A percentile compares a stretch with the other conserved stretches of the same genome.
These are phyloP conservation scores for Cercospora sp. DNA, from an alignment of 2,329 filamentous ascomycete genomes.

Conservation along the genomic window DNA sequence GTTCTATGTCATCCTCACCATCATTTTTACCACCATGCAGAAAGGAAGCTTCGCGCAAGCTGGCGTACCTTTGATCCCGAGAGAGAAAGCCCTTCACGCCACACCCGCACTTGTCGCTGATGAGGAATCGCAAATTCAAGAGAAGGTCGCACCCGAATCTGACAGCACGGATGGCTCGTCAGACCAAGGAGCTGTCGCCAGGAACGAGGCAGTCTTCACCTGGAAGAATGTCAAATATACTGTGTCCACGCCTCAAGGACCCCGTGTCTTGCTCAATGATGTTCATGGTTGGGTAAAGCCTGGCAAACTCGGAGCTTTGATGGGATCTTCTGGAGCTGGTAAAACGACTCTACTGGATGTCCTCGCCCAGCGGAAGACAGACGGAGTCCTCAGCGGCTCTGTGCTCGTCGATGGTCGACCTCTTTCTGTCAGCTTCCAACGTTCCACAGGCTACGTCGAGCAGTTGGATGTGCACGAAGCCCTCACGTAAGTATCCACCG, in stretches of 20 bases:
- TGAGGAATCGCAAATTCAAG: conserved; percentile 19
- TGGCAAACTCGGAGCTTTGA: conserved; percentile 73
- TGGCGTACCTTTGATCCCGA: conserved; percentile 57
- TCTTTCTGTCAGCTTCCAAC: conserved; percentile 48
- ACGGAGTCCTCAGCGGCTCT: conserved; percentile 47
- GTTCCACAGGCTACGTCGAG: conserved; percentile 56
- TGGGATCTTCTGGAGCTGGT: conserved; percentile 69
- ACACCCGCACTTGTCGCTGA: conserved; percentile 17
- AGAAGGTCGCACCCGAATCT: conserved; percentile 5
- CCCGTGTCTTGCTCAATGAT: conserved; percentile 55
- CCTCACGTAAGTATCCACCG: too few species aligned
- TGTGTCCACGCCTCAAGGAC: conserved; percentile 52
- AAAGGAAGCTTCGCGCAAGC: conserved; percentile 36
- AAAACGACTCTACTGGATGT: conserved; percentile 43
- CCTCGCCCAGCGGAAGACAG: conserved; percentile 46
- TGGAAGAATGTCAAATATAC: conserved; percentile 84
- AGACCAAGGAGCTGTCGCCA: conserved; percentile 45
- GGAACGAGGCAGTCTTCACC: conserved; percentile 67
- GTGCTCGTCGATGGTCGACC: conserved; percentile 46
- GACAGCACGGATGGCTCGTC: conserved; percentile 31
- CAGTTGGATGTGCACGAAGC: conserved; percentile 68
- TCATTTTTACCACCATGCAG: conserved; percentile 60
- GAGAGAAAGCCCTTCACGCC: conserved; percentile 53
- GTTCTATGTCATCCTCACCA: conserved; percentile 58
- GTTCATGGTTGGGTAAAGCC: conserved; percentile 72